Conservation (phyloP, 176 grass and related monocot species). For the Saccharum spontaneum region DNA sequence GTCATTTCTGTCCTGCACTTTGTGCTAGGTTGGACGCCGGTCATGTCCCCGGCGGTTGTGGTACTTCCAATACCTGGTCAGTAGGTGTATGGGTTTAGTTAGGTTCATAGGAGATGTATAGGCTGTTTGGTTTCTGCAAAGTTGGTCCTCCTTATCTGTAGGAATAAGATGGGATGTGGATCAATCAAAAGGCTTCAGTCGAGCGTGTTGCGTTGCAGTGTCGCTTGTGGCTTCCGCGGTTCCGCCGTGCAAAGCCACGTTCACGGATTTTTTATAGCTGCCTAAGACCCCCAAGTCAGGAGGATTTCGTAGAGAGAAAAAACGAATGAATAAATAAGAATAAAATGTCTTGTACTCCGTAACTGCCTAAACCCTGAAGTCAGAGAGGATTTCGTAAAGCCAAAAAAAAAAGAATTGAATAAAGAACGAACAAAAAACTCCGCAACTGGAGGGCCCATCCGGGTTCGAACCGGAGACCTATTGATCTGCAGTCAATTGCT, state of each 20-base stretch:
- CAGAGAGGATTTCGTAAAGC: too few relatives aligned
- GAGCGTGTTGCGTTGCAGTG: background rate
- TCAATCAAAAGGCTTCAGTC: background rate
- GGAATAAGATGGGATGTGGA: background rate
- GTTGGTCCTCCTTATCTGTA: background rate
- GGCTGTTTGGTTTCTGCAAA: background rate
- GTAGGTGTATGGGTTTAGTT: background rate
- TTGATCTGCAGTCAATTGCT: constrained; percentile 99
- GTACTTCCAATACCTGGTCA: background rate
- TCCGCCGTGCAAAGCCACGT: background rate
- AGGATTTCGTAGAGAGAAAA: background rate
- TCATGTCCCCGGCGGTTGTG: background rate
- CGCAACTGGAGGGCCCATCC: constrained; percentile 75
- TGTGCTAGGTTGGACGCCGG: background rate
- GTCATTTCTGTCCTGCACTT: background rate
- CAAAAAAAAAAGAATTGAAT: too few relatives aligned
- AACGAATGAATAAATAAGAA: too few relatives aligned
- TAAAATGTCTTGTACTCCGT: too few relatives aligned
- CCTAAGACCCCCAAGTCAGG: background rate
- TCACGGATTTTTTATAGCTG: background rate
- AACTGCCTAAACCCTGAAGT: too few relatives aligned
- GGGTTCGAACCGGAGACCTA: constrained; percentile 99
- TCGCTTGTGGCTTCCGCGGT: too few relatives aligned
- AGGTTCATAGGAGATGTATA: background rate
- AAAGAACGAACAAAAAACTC: too few relatives aligned